Evolutionary conservation across 176 grass and related monocot genomes (phyloP).

Genomic region (Hyparrhenia diplandra): DNA sequence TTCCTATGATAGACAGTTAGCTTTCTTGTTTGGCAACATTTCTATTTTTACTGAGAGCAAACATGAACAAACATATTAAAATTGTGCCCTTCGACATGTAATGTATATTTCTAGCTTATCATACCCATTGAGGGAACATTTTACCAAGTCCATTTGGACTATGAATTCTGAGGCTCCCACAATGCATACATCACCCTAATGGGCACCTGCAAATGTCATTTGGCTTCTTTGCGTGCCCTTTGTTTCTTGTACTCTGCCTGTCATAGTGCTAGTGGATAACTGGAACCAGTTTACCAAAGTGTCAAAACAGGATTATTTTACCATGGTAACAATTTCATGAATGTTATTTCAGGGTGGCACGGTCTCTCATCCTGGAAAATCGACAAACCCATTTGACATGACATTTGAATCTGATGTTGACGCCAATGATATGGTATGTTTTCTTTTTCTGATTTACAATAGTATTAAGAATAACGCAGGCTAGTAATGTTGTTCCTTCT

Average conservation of each 20-base stretch:
- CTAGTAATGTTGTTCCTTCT: conserved; percentile 5
- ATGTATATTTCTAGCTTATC: neutral
- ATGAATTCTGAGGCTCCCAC: neutral
- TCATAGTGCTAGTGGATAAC: neutral
- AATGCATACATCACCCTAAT: neutral
- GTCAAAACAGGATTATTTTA: neutral
- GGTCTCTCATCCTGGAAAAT: conserved; percentile 51
- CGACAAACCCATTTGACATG: conserved; percentile 84
- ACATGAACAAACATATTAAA: conserved; percentile 15
- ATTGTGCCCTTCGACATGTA: neutral
- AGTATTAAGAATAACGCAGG: neutral
- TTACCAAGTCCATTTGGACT: neutral
- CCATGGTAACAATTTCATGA: conserved; percentile 11
- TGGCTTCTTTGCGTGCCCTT: neutral
- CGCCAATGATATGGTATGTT: conserved; percentile 30
- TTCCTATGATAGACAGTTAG: neutral
- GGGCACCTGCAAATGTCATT: neutral
- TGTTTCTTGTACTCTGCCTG: neutral
- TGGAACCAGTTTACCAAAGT: neutral
- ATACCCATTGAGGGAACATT: neutral
- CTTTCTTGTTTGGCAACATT: neutral
- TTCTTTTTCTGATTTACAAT: neutral
- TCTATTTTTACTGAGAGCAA: conserved; percentile 14
- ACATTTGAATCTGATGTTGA: conserved; percentile 55
- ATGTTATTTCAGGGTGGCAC: conserved; percentile 38